A percentile compares a stretch with the other conserved stretches of the same genome.
phyloP scores from a whole-genome alignment of 106 monocot genomes.

The Amphibolis antarctica region DNA sequence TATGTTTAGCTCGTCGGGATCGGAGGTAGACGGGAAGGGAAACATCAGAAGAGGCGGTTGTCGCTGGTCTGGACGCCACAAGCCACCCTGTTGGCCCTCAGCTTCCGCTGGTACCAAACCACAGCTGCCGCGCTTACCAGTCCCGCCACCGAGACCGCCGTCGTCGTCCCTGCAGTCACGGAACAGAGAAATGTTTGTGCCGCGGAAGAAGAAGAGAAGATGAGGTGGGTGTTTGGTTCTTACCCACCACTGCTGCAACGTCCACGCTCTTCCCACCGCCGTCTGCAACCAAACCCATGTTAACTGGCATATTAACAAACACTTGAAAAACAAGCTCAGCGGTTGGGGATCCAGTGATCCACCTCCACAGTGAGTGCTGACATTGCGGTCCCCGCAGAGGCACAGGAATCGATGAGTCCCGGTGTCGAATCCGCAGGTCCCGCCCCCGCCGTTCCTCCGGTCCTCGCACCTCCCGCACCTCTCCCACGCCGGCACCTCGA shows the following conservation, averaged over 20 bases:
- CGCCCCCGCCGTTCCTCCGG: slow-evolving; percentile 23
- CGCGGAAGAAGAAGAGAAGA: background rate
- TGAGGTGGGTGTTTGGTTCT: background rate
- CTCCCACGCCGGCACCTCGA: slow-evolving; percentile 55
- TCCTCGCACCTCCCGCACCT: slow-evolving; percentile 47
- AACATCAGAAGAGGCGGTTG: slow-evolving; percentile 64
- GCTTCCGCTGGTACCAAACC: slow-evolving; percentile 41
- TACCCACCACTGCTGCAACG: slow-evolving; percentile 45
- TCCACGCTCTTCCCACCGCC: slow-evolving; percentile 22
- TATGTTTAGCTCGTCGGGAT: too few species aligned
- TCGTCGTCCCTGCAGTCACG: slow-evolving; percentile 26
- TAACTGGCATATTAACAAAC: background rate
- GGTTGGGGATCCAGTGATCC: background rate
- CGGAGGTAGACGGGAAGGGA: too few species aligned
- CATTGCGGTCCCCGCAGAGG: slow-evolving; percentile 47
- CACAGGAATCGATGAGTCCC: slow-evolving; percentile 31
- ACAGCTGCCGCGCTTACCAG: slow-evolving; percentile 37
- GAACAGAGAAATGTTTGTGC: background rate
- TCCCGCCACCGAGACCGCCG: slow-evolving; percentile 34
- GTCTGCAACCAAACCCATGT: slow-evolving; percentile 11
- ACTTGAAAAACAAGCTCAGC: background rate
- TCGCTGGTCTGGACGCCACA: slow-evolving; percentile 72
- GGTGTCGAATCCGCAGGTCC: slow-evolving; percentile 54
- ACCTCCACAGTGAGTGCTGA: slow-evolving; percentile 57
- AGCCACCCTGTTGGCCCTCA: slow-evolving; percentile 52